Evolutionary conservation across 2,329 filamentous ascomycete genomes (phyloP), one percentile per base, ranked within the genome.

Genomic region (Pestalotiopsis sp.): DNA sequence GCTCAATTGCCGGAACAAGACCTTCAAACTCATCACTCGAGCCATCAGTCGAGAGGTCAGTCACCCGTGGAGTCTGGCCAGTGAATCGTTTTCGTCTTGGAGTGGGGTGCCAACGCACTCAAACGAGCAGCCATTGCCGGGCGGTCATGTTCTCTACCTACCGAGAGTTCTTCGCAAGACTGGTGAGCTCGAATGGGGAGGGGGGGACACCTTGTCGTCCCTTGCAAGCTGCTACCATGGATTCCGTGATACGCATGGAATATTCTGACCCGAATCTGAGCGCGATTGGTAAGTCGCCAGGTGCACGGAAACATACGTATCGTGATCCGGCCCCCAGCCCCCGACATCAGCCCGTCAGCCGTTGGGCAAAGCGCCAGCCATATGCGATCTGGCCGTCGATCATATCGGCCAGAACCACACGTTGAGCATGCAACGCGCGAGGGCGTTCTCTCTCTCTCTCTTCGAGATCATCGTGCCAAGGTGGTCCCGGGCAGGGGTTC

Each of bases 381-480:
- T 58, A 58, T 52, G 58, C 58, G 58, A 39, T 61, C 58, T 61
- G 58, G 17, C 5, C 38, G 58, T 35, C 58, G 58, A 61, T 61
- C 58, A 61, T 35, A 35, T 39, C 38, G 58, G 58, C 24, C 30
- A 30, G 14, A 35, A 61, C 11, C n/a, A 17, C 17, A 35, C 24
- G 30, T 61, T 39, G 35, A 35, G 58, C 30, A 13, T 61, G 58
- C 24, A 35, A 39, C 58, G 30, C 30, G n/a, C 35, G 35, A 35
- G n/a, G 58, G 58, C 58, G 35, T n/a, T n/a, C n/a, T 35, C 56
- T 52, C 20, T 20, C 26, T 26, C 26, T 61, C 56, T 35, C 30
- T 35, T 35, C 30, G 30, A 58, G 22, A 58, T 26, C 22, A 20
- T 52, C 17, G 26, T 61, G 58, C 58, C 58, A 61, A 61, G 30